Evolutionary conservation across 2,329 filamentous ascomycete species (phyloP).

Genomic region (Ceratocystis destructans): DNA sequence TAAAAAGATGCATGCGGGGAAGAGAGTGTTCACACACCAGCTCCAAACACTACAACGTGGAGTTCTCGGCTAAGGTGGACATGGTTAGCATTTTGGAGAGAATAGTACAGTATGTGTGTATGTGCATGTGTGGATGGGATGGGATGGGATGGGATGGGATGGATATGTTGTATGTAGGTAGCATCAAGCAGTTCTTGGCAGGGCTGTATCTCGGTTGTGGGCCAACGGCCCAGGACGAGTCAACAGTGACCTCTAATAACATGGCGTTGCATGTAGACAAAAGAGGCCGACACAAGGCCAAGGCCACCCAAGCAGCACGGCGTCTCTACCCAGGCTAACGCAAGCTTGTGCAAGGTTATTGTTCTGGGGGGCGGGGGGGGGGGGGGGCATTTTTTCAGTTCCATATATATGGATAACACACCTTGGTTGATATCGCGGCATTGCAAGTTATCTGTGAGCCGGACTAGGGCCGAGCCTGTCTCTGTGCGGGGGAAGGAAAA

Average conservation of each 20-base stretch:
- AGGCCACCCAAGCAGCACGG: background rate
- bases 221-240: background rate
- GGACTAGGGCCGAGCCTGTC: background rate
- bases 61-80: slow-evolving; percentile 50
- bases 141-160: background rate
- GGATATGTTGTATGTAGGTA: background rate
- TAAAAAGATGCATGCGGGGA: background rate
- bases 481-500: background rate
- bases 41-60: slow-evolving; percentile 68
- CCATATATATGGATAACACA: slow-evolving; percentile 10
- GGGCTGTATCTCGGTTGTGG: background rate
- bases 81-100: slow-evolving; percentile 3
- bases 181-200: background rate
- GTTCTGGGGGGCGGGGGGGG: background rate
- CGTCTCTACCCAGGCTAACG: too few relatives aligned
- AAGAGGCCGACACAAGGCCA: background rate
- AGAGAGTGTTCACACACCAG: slow-evolving; percentile 40
- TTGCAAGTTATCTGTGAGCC: slow-evolving; percentile 5
- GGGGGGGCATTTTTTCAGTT: background rate
- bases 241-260: background rate
- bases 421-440: slow-evolving; percentile 21
- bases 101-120: background rate
- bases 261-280: too few relatives aligned
- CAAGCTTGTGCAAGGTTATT: background rate
- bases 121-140: background rate